Conservation (phyloP, 192 early-diverging fungal species). For the Thoreauomyces humboldtii region DNA sequence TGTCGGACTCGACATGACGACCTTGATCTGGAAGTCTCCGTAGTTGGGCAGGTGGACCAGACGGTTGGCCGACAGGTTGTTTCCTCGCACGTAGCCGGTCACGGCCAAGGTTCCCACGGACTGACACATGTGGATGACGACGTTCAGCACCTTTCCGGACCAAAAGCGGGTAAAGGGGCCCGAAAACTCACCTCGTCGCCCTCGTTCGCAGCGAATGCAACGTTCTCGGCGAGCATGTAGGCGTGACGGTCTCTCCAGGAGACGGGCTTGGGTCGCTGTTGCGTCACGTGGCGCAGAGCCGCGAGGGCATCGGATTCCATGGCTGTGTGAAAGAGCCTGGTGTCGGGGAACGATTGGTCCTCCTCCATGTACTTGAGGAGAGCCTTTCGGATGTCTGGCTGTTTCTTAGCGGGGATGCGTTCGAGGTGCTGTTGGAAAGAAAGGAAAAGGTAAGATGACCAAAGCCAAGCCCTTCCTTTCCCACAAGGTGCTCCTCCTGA, state of each 20-base stretch:
- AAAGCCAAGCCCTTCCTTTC: too few relatives aligned
- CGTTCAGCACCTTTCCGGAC: not conserved
- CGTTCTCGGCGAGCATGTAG: conserved; percentile 82
- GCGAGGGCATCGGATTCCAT: conserved; percentile 52
- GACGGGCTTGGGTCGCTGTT: conserved; percentile 73
- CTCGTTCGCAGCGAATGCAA: conserved; percentile 61
- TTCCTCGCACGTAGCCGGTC: conserved; percentile 84
- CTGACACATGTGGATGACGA: not conserved
- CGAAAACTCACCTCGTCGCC: conserved; percentile 33
- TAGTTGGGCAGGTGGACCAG: conserved; percentile 87
- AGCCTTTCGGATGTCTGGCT: conserved; percentile 75
- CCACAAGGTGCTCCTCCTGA: too few relatives aligned
- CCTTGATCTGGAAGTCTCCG: conserved; percentile 92
- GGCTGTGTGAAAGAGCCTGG: conserved; percentile 67
- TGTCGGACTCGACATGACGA: conserved; percentile 19
- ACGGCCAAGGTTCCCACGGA: conserved; percentile 62
- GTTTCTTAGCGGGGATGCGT: conserved; percentile 64
- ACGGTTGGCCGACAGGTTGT: conserved; percentile 83
- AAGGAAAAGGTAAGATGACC: too few relatives aligned
- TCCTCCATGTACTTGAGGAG: conserved; percentile 77
- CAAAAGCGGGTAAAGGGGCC: not conserved
- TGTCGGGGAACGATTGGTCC: conserved; percentile 86
- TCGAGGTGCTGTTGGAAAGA: conserved; percentile 60
- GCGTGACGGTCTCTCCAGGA: conserved; percentile 84
- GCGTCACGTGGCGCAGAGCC: conserved; percentile 73